A percentile compares a stretch with the other conserved stretches of the same genome.
These are phyloP conservation scores for Trypanosoma vivax DNA, from an alignment of 208 protist genomes.

Conservation along the genomic window DNA sequence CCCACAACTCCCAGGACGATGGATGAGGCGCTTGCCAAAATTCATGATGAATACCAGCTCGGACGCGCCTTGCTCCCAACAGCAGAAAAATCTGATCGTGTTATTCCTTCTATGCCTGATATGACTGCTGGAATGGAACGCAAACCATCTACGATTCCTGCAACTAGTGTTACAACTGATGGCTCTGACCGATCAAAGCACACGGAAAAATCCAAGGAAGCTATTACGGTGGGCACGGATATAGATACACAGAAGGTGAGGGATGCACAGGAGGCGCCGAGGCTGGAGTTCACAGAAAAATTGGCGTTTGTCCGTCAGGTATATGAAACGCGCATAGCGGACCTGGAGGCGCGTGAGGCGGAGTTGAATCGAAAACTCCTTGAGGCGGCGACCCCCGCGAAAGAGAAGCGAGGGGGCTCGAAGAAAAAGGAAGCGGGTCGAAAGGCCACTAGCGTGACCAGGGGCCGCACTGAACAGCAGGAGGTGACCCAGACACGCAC, in stretches of 20 bases:
- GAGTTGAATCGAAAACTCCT: constrained; percentile 15
- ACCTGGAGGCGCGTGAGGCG: constrained; percentile 80
- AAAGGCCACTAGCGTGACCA: constrained; percentile 16
- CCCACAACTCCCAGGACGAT: constrained; percentile 63
- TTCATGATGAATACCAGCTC: constrained; percentile 9
- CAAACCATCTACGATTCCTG: neutral
- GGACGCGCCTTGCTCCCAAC: constrained; percentile 59
- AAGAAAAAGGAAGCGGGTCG: neutral
- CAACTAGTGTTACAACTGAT: neutral
- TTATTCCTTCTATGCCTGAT: neutral
- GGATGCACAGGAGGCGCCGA: constrained; percentile 65
- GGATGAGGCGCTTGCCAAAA: constrained; percentile 4
- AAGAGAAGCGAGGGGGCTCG: constrained; percentile 15
- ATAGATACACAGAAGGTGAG: constrained; percentile 58
- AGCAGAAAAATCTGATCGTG: constrained; percentile 10
- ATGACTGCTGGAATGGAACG: neutral
- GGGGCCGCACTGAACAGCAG: constrained; percentile 17
- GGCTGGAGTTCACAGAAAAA: constrained; percentile 84
- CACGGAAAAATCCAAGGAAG: neutral
- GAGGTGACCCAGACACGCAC: constrained; percentile 34
- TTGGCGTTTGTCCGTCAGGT: constrained; percentile 83
- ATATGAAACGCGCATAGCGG: constrained; percentile 87
- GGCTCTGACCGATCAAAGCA: neutral
- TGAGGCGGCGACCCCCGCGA: neutral
- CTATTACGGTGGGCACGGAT: constrained; percentile 20